These are phyloP conservation scores for Zygoascus ofunaensis DNA, from an alignment of 805 yeast genomes.

Conservation along the genomic window DNA sequence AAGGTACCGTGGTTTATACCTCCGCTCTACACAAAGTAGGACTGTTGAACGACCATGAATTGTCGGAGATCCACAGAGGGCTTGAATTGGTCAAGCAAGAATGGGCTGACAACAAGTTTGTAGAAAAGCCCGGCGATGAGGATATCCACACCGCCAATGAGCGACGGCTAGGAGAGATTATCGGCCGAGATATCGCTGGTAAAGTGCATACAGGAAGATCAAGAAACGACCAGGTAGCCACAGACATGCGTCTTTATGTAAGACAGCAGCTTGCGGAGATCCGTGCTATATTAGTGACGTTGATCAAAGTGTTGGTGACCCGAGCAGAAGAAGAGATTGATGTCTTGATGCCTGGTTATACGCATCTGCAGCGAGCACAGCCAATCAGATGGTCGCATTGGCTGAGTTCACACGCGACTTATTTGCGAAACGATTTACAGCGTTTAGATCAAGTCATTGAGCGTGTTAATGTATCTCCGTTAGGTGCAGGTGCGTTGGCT, in stretches of 20 bases:
- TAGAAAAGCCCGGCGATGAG: slow-evolving; percentile 83
- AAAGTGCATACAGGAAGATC: slow-evolving; percentile 99
- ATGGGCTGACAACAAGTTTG: slow-evolving; percentile 66
- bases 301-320: slow-evolving; percentile 56
- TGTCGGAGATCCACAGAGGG: slow-evolving; percentile 76
- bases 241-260: slow-evolving; percentile 95
- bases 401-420: slow-evolving; percentile 91
- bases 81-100: slow-evolving; percentile 61
- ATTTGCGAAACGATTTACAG: slow-evolving; percentile 81
- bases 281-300: slow-evolving; percentile 46
- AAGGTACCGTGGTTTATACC: slow-evolving; percentile 91
- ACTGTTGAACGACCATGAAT: slow-evolving; percentile 62
- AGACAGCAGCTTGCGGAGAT: slow-evolving; percentile 61
- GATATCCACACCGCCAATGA: slow-evolving; percentile 99
- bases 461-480: slow-evolving; percentile 81
- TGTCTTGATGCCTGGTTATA: slow-evolving; percentile 96
- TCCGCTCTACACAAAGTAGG: slow-evolving; percentile 74
- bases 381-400: slow-evolving; percentile 99
- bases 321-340: slow-evolving; percentile 85
- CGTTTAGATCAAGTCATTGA: slow-evolving; percentile 71
- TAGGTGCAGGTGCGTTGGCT: slow-evolving; percentile 97
- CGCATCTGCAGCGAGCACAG: slow-evolving; percentile 97
- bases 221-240: slow-evolving; percentile 97
- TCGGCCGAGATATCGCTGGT: slow-evolving; percentile 89
- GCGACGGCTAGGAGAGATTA: slow-evolving; percentile 91